Conservation (phyloP, 768 basidiomycete species). For the Suillus sp. region DNA sequence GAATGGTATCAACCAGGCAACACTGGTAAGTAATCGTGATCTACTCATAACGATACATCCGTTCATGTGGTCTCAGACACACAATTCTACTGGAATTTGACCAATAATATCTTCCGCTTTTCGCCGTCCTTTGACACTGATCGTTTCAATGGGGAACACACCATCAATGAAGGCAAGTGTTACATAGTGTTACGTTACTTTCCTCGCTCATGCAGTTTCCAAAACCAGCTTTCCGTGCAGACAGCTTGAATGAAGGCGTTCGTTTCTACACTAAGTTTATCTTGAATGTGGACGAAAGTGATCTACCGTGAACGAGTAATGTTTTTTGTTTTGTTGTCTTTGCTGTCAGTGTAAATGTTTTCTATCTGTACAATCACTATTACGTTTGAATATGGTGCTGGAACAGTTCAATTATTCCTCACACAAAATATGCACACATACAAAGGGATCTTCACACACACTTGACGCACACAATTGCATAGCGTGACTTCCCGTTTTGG, state of each 20-base stretch:
- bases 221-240: constrained; percentile 46
- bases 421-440: too few species aligned
- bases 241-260: constrained; percentile 60
- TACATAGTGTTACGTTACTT: background rate
- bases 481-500: too few species aligned
- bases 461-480: too few species aligned
- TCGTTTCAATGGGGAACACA: constrained; percentile 21
- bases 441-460: too few species aligned
- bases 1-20: constrained; percentile 15
- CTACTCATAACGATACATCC: background rate
- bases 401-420: too few species aligned
- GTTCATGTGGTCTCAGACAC: constrained; percentile 17
- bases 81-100: constrained; percentile 23
- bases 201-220: constrained; percentile 15
- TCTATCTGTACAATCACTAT: background rate
- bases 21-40: constrained; percentile 18
- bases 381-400: background rate
- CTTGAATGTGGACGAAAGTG: constrained; percentile 64
- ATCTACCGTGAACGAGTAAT: constrained; percentile 13
- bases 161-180: constrained; percentile 22
- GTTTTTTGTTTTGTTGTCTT: background rate
- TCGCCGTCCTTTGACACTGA: constrained; percentile 24
- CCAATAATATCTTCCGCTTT: constrained; percentile 62
- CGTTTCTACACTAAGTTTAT: constrained; percentile 68
- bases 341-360: background rate